Base-by-base conservation (phyloP, 768 basidiomycete genomes). In the Tulasnella calospora region DNA sequence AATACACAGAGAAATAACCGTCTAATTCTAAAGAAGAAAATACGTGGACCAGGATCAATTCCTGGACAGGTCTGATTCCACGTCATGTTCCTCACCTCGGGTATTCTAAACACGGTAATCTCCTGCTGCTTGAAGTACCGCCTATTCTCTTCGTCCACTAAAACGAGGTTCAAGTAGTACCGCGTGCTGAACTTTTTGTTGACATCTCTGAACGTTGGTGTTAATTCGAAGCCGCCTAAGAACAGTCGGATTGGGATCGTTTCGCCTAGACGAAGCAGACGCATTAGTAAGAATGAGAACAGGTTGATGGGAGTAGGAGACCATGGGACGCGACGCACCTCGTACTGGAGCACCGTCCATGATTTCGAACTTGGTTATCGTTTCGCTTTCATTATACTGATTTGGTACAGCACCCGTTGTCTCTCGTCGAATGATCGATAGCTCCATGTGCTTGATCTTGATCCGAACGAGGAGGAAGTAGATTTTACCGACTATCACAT, bases 371-470 rank as follows among this genome's bases (percentile, higher is more conserved):
- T 99, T 99, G 13, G 98, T 46, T 46, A 46, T 46, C 9, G 97
- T 99, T 84, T 99, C 96, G 82, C 93, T 95, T 84, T 99, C 97
- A 83, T 98, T 99, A 84, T 99, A 99, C 85, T 96, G 96, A 82
- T 99, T 99, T 23, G 98, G 98, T 3, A 95, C 94, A 19, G 96
- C 89, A 17, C 97, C 98, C 0, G 98, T 99, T 30, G 98, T 99
- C 85, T 99, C 98, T 30, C 97, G 89, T 55, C 97, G 92, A 81
- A 99, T 99, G 83, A 99, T 98, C 19, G 96, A 98, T 41, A 99
- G 88, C 83, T 99, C 97, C 98, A 99, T 99, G 82, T 99, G 96
- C 85, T 99, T 99, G 86, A 99, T 99, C 88, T 88, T 99, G 88
- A 99, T 99, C 77, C 98, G 92, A 10, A 99, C 97, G 69, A 99